A percentile compares a stretch with the other conserved stretches of the same genome.
Conservation (phyloP, 495 filamentous ascomycete species). For the Ramalina intermedia region DNA sequence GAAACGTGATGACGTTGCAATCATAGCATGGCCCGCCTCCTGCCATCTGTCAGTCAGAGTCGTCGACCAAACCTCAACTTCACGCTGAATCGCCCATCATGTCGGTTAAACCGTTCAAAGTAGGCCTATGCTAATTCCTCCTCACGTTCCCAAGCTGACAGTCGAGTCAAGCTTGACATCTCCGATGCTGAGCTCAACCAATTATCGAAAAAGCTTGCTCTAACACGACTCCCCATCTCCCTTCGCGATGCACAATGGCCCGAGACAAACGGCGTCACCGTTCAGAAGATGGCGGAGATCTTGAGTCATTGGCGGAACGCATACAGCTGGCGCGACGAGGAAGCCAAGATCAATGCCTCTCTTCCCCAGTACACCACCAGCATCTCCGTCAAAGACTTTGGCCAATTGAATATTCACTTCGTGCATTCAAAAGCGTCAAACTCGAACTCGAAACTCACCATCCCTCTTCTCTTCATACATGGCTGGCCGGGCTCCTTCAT, state of each 20-base stretch:
- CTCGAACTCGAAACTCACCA: conserved; percentile 11
- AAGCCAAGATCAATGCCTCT: conserved; percentile 34
- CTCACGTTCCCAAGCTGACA: neutral
- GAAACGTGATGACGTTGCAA: too few relatives aligned
- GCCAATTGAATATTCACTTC: conserved; percentile 15
- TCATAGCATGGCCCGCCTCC: neutral
- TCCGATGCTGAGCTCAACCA: conserved; percentile 28
- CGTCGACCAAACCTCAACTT: neutral
- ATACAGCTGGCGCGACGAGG: conserved; percentile 46
- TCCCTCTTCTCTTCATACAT: conserved; percentile 24
- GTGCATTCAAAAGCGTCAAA: conserved; percentile 13
- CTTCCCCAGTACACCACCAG: conserved; percentile 47
- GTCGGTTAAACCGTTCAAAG: neutral
- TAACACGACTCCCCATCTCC: conserved; percentile 31
- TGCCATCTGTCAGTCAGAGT: neutral
- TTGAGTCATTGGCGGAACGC: conserved; percentile 31
- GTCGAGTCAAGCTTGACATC: conserved; percentile 1
- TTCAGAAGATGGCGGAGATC: conserved; percentile 1
- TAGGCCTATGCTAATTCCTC: neutral
- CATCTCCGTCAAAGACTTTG: conserved; percentile 25
- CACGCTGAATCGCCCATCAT: neutral
- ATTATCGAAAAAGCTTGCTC: conserved; percentile 38
- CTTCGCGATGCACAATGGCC: neutral
- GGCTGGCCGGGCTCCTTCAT: conserved; percentile 27
- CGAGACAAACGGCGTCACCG: conserved; percentile 4